Evolutionary conservation across 306 rosid genomes (phyloP), one percentile per base, ranked within the genome.

Genomic region (Mucuna pruriens): DNA sequence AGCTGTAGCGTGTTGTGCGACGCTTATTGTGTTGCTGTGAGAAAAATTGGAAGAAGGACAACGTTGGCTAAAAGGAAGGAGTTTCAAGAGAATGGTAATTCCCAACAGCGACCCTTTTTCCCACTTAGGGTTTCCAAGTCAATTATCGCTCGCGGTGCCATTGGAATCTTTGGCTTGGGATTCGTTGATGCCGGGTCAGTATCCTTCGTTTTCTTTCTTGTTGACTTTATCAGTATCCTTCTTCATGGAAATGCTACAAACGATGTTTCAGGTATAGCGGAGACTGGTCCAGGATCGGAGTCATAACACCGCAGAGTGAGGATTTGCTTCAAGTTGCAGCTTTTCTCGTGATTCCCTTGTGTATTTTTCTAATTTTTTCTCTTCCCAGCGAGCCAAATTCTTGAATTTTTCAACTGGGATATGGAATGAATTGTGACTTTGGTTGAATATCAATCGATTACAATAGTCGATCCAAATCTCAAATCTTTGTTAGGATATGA

Each of bases 231-330:
- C 11, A 0, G n/a, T 13, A 17, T 20, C 25, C 3, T 58, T 60
- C 6, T 11, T 74, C 36, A 16, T 77, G 20, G 8, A 8, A 65
- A 34, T 20, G 29, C 25, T 82, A 40, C 22, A 66, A 70, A 71
- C 10, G 3, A 22, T 78, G 25, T 79, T 89, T 81, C 89, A 94
- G 97, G 93, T 94, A 91, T 65, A 94, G 93, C 57, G 97, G 97
- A 79, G 98, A 94, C 82, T 94, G 98, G 98, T 94, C 97, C 7
- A 94, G 98, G 82, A 92, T 92, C 80, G 97, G 97, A 64, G 98
- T 84, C 33, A 85, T 94, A 48, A 86, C 98, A 69, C 82, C 66
- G 49, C 88, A 94, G 82, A 82, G 1, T 19, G 98, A 92, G 77
- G 90, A 86, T 3, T 77, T 92, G 80, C 83, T 94, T 0, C 91